These are phyloP conservation scores for Epichloe glyceriae DNA, from an alignment of 2,329 filamentous ascomycete genomes.

Conservation along the genomic window DNA sequence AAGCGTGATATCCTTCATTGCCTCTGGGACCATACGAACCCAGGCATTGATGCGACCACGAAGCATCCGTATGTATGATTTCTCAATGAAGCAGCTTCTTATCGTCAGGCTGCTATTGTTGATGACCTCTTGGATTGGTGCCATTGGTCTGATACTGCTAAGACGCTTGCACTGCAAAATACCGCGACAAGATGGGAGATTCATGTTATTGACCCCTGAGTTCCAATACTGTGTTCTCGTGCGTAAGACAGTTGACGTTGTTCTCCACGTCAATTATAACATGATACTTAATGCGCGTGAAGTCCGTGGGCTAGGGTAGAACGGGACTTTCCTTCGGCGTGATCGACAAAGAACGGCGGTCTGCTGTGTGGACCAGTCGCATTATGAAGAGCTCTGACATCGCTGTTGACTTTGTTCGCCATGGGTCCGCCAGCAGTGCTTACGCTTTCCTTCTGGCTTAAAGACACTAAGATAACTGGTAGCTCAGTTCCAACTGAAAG, in stretches of 20 bases:
- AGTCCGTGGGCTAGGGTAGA: slow-evolving; percentile 2
- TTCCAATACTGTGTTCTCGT: background rate
- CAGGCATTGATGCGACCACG: no score
- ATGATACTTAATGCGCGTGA: background rate
- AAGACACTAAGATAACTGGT: slow-evolving; percentile 4
- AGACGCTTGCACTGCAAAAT: no score
- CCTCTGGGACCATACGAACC: no score
- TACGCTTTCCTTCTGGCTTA: slow-evolving; percentile 3
- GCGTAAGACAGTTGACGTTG: background rate
- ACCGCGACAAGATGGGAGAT: no score
- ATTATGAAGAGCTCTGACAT: slow-evolving; percentile 4
- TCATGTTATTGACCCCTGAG: background rate
- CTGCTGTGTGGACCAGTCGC: slow-evolving; percentile 1
- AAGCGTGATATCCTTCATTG: no score
- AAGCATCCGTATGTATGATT: no score
- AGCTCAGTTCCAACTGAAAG: slow-evolving; percentile 4
- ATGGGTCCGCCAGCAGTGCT: slow-evolving; percentile 1
- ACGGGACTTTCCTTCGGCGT: slow-evolving; percentile 6
- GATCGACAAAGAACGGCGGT: slow-evolving; percentile 8
- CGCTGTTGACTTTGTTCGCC: slow-evolving; percentile 5
- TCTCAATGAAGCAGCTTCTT: no score
- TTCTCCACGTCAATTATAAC: background rate
- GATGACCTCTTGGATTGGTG: no score
- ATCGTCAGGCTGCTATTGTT: no score
- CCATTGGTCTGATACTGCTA: no score